phyloP scores from a whole-genome alignment of 208 protist species.

The Strigomonas culicis region DNA sequence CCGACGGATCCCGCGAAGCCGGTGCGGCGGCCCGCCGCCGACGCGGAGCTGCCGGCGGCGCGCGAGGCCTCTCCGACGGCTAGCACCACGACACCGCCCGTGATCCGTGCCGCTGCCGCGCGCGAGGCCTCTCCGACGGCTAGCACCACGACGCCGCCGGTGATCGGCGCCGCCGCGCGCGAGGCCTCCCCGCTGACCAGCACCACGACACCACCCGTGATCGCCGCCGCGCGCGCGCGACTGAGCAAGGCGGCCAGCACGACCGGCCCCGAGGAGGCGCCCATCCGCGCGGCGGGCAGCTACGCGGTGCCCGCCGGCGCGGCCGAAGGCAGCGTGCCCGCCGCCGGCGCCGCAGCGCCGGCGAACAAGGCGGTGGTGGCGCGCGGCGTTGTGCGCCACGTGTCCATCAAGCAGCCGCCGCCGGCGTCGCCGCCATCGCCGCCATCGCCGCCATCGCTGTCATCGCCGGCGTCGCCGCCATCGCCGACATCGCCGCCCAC shows the following conservation, averaged over 20 bases:
- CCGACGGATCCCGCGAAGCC: slow-evolving; percentile 47
- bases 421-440: not conserved
- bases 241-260: not conserved
- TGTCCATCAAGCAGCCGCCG: not conserved
- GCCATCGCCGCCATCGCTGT: no score
- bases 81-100: not conserved
- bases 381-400: not conserved
- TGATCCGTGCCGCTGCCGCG: not conserved
- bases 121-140: not conserved
- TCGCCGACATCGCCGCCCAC: not conserved
- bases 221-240: not conserved
- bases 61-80: not conserved
- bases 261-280: not conserved
- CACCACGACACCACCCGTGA: not conserved
- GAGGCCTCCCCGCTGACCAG: slow-evolving; percentile 12
- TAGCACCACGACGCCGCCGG: slow-evolving; percentile 7
- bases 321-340: slow-evolving; percentile 16
- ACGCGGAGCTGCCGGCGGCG: not conserved
- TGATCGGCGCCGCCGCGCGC: slow-evolving; percentile 16
- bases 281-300: not conserved
- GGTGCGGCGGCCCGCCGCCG: slow-evolving; percentile 6
- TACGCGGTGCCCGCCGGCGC: not conserved
- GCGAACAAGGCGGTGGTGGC: not conserved
- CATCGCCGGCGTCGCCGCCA: not conserved
- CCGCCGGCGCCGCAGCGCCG: not conserved